phyloP scores from a whole-genome alignment of 2,329 filamentous ascomycete genomes.

The Truncatella angustata region DNA sequence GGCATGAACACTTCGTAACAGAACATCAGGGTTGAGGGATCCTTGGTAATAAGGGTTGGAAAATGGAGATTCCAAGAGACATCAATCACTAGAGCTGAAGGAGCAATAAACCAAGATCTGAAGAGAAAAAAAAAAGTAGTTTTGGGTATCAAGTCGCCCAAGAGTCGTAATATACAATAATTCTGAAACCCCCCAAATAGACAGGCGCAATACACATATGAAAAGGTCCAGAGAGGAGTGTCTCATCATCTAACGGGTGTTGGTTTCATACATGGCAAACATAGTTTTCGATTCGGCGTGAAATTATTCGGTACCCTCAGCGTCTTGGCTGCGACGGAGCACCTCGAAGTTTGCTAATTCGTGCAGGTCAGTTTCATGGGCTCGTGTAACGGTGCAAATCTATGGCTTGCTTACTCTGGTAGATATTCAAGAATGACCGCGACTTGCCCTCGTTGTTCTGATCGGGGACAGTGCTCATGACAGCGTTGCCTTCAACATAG shows the following conservation, averaged over 20 bases:
- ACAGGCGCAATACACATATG: constrained; percentile 2
- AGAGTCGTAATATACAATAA: constrained; percentile 6
- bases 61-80: too few relatives aligned
- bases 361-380: not conserved
- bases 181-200: constrained; percentile 2
- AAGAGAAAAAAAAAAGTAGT: not conserved
- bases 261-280: not conserved
- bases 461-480: constrained; percentile 65
- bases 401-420: constrained; percentile 68
- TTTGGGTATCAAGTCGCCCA: constrained; percentile 7
- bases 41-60: too few relatives aligned
- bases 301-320: constrained; percentile 4
- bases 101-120: not conserved
- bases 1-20: too few relatives aligned
- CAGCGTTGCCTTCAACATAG: constrained; percentile 80
- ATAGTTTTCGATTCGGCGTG: not conserved
- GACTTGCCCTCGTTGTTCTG: constrained; percentile 67
- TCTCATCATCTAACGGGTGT: not conserved
- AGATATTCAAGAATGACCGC: constrained; percentile 62
- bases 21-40: too few relatives aligned
- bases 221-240: constrained; percentile 4
- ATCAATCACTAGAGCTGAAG: not conserved
- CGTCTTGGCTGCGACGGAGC: constrained; percentile 3
- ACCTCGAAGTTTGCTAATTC: constrained; percentile 4
- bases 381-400: not conserved